Evolutionary conservation across 148 eudicot species (phyloP).

Genomic region (Rhododendron henanense): DNA sequence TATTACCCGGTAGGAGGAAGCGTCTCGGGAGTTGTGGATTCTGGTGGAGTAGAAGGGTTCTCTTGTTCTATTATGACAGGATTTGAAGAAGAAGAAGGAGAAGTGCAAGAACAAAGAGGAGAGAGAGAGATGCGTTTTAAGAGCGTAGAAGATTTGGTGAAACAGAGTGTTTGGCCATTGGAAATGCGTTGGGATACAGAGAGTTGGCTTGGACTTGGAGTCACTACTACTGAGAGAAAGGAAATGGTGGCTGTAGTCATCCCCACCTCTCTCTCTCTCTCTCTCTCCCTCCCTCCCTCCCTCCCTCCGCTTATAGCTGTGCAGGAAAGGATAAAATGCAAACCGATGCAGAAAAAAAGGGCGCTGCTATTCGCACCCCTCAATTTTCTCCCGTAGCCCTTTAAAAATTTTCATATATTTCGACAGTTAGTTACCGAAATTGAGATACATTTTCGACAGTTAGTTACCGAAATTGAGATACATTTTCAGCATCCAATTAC

Average conservation of each 20-base stretch:
- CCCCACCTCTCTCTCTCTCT: too few species aligned
- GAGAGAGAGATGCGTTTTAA: not conserved
- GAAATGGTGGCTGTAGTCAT: not conserved
- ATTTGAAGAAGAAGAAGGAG: slow-evolving; percentile 16
- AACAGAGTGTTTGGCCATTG: slow-evolving; percentile 6
- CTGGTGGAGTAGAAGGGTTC: slow-evolving; percentile 9
- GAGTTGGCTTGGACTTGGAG: not conserved
- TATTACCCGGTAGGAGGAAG: slow-evolving; percentile 33
- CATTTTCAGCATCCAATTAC: too few species aligned
- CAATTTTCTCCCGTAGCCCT: too few species aligned
- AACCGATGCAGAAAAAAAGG: too few species aligned
- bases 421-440: too few species aligned
- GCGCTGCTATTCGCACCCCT: too few species aligned
- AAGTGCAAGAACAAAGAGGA: not conserved
- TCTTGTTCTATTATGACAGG: slow-evolving; percentile 28
- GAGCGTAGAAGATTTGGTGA: not conserved
- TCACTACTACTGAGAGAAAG: not conserved
- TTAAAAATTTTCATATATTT: too few species aligned
- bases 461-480: too few species aligned
- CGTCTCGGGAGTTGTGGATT: slow-evolving; percentile 10
- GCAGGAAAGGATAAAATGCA: too few species aligned
- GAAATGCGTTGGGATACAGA: not conserved
- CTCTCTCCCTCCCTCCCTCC: too few species aligned
- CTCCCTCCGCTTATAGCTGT: too few species aligned
- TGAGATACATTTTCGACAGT: too few species aligned